These are phyloP conservation scores for Pythium aquatile DNA, from an alignment of 352 stramenopile genomes.

Conservation along the genomic window DNA sequence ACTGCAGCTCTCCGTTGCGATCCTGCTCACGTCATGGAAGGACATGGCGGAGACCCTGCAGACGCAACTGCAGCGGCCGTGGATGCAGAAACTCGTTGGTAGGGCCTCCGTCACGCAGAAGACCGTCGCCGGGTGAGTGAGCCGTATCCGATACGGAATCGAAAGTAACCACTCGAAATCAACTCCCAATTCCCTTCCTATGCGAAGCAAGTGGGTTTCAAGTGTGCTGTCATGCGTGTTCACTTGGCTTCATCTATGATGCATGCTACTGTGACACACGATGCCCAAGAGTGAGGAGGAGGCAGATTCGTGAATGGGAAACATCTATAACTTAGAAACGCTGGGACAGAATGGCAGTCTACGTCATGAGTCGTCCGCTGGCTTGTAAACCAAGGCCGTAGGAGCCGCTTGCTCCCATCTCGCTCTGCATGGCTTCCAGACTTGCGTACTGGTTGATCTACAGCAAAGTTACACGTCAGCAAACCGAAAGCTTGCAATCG, in stretches of 20 bases:
- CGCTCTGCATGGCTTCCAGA: constrained; percentile 47
- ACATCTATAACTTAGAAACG: background rate
- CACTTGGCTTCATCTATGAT: too few relatives aligned
- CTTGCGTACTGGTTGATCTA: constrained; percentile 50
- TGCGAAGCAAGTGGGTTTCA: too few relatives aligned
- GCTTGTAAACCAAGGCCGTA: background rate
- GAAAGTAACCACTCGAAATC: background rate
- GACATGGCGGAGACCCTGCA: constrained; percentile 34
- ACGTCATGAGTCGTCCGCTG: background rate
- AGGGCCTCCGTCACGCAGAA: constrained; percentile 19
- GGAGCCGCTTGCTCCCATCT: constrained; percentile 3
- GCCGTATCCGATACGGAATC: background rate
- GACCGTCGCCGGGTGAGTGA: constrained; percentile 9
- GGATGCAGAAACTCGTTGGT: constrained; percentile 24
- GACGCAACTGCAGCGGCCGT: constrained; percentile 25
- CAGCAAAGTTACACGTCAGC: background rate
- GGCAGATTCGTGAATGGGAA: background rate
- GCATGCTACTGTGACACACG: too few relatives aligned
- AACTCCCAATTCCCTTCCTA: background rate
- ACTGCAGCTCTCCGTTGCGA: constrained; percentile 49
- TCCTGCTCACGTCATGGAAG: constrained; percentile 61
- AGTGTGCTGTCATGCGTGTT: too few relatives aligned
- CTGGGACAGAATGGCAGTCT: background rate
- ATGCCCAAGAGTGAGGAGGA: too few relatives aligned
- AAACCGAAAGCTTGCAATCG: too few relatives aligned